Evolutionary conservation across 306 rosid genomes (phyloP).

Genomic region (Quercus rubra): DNA sequence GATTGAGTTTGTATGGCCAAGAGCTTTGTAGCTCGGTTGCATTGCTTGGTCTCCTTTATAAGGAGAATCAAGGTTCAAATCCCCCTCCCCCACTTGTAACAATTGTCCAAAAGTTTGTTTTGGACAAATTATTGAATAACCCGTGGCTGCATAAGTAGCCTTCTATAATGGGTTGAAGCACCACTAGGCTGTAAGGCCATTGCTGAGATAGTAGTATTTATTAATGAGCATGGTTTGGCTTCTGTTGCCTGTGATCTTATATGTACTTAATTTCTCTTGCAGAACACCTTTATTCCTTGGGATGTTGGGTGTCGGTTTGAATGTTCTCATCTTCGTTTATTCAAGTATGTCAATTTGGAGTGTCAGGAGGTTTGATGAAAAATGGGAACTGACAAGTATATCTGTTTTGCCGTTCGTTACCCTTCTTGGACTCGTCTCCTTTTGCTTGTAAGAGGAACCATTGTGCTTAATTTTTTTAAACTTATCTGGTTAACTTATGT

Average conservation of each 20-base stretch:
- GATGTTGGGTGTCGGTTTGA: constrained; percentile 73
- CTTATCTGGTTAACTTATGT: constrained; percentile 1
- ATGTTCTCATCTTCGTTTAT: constrained; percentile 66
- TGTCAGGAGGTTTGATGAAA: constrained; percentile 76
- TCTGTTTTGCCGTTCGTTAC: constrained; percentile 77
- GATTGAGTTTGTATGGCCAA: not conserved
- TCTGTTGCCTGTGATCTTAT: not conserved
- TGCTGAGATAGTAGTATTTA: not conserved
- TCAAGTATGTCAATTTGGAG: constrained; percentile 76
- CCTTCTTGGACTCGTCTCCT: constrained; percentile 72
- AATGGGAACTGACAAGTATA: constrained; percentile 76
- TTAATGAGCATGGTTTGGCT: not conserved
- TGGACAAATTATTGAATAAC: too few species aligned
- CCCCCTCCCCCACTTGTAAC: too few species aligned
- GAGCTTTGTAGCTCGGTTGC: too few species aligned
- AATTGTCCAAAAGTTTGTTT: too few species aligned
- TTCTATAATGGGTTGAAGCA: not conserved
- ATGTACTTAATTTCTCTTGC: constrained; percentile 41
- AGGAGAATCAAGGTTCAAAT: too few species aligned
- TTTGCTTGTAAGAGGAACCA: constrained; percentile 72
- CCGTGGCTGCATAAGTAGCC: not conserved
- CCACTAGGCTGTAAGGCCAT: not conserved
- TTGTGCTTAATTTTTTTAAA: not conserved
- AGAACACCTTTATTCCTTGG: constrained; percentile 91
- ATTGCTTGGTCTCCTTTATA: too few species aligned